Evolutionary conservation across 257 asterid genomes (phyloP), one percentile per base, ranked within the genome.

Genomic region (Nicotiana benthamiana): DNA sequence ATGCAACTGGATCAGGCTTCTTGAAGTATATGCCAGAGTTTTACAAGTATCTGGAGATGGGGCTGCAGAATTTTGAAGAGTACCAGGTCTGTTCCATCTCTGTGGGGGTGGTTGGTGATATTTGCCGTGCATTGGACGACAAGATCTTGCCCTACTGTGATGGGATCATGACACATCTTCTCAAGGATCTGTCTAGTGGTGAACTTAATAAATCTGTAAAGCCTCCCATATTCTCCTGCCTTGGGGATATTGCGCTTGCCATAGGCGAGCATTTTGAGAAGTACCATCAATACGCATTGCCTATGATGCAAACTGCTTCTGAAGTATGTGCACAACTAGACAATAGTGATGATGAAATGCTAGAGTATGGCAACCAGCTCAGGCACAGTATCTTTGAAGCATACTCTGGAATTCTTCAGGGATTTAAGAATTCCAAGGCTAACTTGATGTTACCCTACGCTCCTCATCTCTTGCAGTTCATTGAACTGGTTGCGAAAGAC

Each of bases 241-340:
- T 93, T 79, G 98, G 98, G 13, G 98, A 93, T 83, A 91, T 92
- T n/a, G 96, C 98, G n/a, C 91, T 93, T 67, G 95, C 97, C n/a
- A 91, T 93, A 48, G 93, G 91, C 3, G 91, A 80, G 22, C 87
- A 90, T 72, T 93, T 93, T 83, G 98, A 92, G 70, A 93, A 92
- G 80, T 93, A 93, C 79, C 20, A 88, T 5, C 82, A 79, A 64
- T 90, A 85, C 86, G 95, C 90, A 18, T 56, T 93, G 83, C 93
- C 92, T n/a, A 92, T 93, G 96, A 89, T 93, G 93, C 90, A 91
- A 82, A 84, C 93, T 72, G 98, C 97, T 10, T 89, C 96, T 1
- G 91, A 87, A 83, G 83, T 91, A 82, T 92, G 94, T 84, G 96
- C 94, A 15, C 89, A 84, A 56, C 84, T 91, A 81, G 93, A 91